A percentile compares a stretch with the other conserved stretches of the same genome.
Conservation (phyloP, 106 monocot species). For the Phalaenopsis equestris region DNA sequence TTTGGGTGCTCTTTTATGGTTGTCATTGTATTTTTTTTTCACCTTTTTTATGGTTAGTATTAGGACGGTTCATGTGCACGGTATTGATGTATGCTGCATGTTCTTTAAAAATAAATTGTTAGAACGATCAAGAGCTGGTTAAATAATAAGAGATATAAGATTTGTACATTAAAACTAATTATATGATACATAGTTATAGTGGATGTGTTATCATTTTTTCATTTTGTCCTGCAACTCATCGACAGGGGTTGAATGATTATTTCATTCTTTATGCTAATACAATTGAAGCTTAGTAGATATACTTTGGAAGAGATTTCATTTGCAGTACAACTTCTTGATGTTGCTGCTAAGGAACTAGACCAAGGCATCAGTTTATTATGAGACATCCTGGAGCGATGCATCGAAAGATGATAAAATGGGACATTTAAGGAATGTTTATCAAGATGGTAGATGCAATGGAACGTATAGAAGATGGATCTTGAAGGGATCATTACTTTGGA, state of each 20-base stretch:
- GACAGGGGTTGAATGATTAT: background rate
- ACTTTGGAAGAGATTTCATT: constrained; percentile 30
- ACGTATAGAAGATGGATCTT: constrained; percentile 57
- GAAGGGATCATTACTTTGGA: constrained; percentile 62
- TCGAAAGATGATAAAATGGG: constrained; percentile 62
- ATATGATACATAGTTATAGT: too few species aligned
- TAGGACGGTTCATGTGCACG: background rate
- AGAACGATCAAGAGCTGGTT: too few species aligned
- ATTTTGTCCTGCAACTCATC: too few species aligned
- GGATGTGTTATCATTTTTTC: too few species aligned
- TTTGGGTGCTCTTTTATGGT: background rate
- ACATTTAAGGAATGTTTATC: constrained; percentile 23
- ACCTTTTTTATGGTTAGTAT: background rate
- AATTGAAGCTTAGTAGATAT: constrained; percentile 45
- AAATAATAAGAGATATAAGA: too few species aligned
- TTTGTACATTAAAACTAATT: too few species aligned
- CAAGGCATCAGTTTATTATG: constrained; percentile 29
- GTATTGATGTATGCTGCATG: background rate
- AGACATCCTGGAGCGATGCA: constrained; percentile 40
- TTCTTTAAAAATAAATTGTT: background rate
- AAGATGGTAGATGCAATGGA: constrained; percentile 30
- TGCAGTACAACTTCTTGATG: constrained; percentile 54
- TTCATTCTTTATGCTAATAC: constrained; percentile 65
- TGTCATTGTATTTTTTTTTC: background rate
- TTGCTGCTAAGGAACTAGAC: constrained; percentile 69